phyloP scores from a whole-genome alignment of 257 asterid species.

The Cordia subcordata region DNA sequence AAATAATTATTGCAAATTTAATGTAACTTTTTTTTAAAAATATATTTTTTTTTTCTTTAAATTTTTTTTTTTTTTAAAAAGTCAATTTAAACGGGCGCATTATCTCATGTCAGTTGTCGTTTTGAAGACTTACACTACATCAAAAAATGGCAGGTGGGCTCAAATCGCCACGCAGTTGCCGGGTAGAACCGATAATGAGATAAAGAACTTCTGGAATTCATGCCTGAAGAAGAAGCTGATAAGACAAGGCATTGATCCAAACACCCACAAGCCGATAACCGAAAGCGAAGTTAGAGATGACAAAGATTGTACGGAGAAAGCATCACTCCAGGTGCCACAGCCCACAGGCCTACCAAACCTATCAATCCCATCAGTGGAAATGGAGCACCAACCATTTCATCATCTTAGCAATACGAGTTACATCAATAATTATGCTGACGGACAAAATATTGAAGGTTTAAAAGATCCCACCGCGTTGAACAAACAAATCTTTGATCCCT shows the following conservation, averaged over 20 bases:
- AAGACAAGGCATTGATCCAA: slow-evolving; percentile 83
- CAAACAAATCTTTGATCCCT: slow-evolving; percentile 55
- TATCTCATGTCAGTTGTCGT: too few relatives aligned
- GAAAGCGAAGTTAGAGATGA: slow-evolving; percentile 22
- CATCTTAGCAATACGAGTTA: slow-evolving; percentile 14
- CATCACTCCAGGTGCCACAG: slow-evolving; percentile 22
- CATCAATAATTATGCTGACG: slow-evolving; percentile 1
- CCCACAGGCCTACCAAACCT: slow-evolving; percentile 26
- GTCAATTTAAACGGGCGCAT: too few relatives aligned
- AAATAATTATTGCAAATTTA: too few relatives aligned
- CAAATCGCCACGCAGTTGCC: slow-evolving; percentile 79
- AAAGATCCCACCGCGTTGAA: slow-evolving; percentile 12
- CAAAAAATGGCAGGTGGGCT: slow-evolving; percentile 62
- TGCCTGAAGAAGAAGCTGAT: slow-evolving; percentile 65
- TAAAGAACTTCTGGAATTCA: slow-evolving; percentile 83
- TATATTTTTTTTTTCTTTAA: too few relatives aligned
- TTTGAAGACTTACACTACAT: too few relatives aligned
- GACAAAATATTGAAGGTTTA: slow-evolving; percentile 18
- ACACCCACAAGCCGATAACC: slow-evolving; percentile 52
- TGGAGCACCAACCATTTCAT: slow-evolving; percentile 16
- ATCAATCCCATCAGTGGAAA: slow-evolving; percentile 18
- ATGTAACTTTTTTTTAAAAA: too few relatives aligned
- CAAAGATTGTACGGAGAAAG: slow-evolving; percentile 16
- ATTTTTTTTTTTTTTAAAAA: too few relatives aligned
- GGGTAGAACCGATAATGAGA: slow-evolving; percentile 92